A percentile compares a stretch with the other conserved stretches of the same genome.
Evolutionary conservation across 176 grass and related monocot genomes (phyloP).

Genomic region (Zoysia pacifica): DNA sequence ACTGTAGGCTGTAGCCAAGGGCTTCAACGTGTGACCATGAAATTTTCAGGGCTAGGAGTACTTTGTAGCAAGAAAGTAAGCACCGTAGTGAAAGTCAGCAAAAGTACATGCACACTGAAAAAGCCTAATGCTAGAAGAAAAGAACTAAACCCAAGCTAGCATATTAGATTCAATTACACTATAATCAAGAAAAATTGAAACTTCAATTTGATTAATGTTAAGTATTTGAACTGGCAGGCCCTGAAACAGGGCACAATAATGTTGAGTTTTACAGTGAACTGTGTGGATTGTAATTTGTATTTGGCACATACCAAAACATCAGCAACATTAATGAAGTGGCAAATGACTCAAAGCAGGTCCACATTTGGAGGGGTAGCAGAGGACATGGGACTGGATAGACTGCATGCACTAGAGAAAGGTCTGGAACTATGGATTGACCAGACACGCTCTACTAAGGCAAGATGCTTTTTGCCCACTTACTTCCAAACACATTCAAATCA

Average conservation of each 20-base stretch:
- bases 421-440: conserved; percentile 50
- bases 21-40: not conserved
- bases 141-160: not conserved
- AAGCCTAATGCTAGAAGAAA: conserved; percentile 23
- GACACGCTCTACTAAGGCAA: conserved; percentile 48
- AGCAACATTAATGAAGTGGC: not conserved
- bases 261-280: not conserved
- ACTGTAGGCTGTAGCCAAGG: not conserved
- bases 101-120: not conserved
- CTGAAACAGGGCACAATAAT: not conserved
- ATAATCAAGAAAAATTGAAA: conserved; percentile 2
- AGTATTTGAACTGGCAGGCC: conserved; percentile 2
- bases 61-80: not conserved
- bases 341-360: conserved; percentile 35
- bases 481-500: not conserved
- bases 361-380: conserved; percentile 32
- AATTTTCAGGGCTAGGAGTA: not conserved
- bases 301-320: not conserved
- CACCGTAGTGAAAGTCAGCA: not conserved
- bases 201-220: not conserved
- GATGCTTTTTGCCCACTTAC: not conserved
- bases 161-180: conserved; percentile 16
- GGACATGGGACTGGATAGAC: conserved; percentile 46
- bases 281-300: not conserved
- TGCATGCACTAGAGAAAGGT: conserved; percentile 46